Conservation (phyloP, 83 land plant species). For the Isoetes engelmannii region DNA sequence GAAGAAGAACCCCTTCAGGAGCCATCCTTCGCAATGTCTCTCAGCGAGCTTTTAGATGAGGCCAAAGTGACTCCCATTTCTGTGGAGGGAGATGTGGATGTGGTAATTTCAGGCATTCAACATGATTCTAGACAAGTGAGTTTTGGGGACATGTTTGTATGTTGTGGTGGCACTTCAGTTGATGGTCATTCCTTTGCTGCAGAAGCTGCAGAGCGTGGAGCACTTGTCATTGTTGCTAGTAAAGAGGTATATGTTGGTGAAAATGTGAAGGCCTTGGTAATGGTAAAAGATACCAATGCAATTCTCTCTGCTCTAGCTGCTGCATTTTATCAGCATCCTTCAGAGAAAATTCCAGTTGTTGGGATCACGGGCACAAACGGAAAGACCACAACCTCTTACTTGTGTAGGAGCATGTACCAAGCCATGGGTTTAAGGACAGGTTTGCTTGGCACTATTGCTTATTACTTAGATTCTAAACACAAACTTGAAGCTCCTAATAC, state of each 20-base stretch:
- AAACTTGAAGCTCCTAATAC: slow-evolving; percentile 54
- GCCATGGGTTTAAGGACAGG: slow-evolving; percentile 81
- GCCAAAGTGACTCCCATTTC: slow-evolving; percentile 78
- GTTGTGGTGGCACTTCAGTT: slow-evolving; percentile 49
- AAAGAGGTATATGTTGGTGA: slow-evolving; percentile 64
- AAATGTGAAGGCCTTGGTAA: slow-evolving; percentile 60
- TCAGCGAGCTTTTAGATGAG: slow-evolving; percentile 89
- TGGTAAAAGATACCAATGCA: slow-evolving; percentile 66
- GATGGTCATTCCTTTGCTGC: slow-evolving; percentile 54
- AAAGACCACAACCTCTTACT: slow-evolving; percentile 62
- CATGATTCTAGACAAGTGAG: slow-evolving; percentile 73
- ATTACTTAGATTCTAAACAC: slow-evolving; percentile 65
- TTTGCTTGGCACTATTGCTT: slow-evolving; percentile 56
- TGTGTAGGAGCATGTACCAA: slow-evolving; percentile 72
- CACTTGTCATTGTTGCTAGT: slow-evolving; percentile 71
- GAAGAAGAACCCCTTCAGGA: no score
- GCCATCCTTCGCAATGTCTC: slow-evolving; percentile 61
- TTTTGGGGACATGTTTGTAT: slow-evolving; percentile 80
- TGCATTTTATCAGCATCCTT: slow-evolving; percentile 66
- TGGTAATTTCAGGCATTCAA: slow-evolving; percentile 66
- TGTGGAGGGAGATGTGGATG: slow-evolving; percentile 71
- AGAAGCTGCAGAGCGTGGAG: slow-evolving; percentile 92
- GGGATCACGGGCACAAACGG: slow-evolving; percentile 89
- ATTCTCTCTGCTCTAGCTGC: slow-evolving; percentile 66
- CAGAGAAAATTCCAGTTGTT: slow-evolving; percentile 63